Evolutionary conservation across 345 rosid genomes (phyloP), one percentile per base, ranked within the genome.

Genomic region (Eucalyptus albens): DNA sequence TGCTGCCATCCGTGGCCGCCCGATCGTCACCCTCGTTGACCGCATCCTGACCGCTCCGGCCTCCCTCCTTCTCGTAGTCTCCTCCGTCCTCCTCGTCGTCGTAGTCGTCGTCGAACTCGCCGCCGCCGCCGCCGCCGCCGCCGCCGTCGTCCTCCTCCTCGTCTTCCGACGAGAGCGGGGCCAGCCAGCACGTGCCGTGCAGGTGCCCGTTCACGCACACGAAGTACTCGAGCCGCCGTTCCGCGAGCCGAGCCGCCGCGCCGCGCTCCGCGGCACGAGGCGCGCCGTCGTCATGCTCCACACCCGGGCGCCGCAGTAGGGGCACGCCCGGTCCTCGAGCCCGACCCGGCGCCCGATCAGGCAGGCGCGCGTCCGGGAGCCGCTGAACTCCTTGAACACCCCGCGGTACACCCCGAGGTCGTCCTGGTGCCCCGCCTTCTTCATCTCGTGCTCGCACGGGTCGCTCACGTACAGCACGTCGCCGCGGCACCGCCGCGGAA

Each of bases 271-370:
- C 14, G 99, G 97, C 1, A 95, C 89, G 2, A 97, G 94, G 88
- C 95, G 93, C 50, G 98, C 99, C 77, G 95, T 87, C 21, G 94
- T 95, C 98, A 96, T 97, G 86, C 96, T 97, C 99, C 99, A 97
- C 29, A 97, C 98, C 17, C 98, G 95, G 6, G 96, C 94, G 88
- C 96, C 96, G 51, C 99, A 97, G 90, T 96, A 96, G 29, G 97
- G 95, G 92, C 99, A 96, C 6, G 91, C 91, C 51, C 90, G 60
- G 87, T 94, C 95, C 89, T 97, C 99, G 6, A 97, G 89, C 92
- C 88, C 93, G 22, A 92, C 95, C 77, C 88, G 95, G 67, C 94
- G 94, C 77, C 93, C 86, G 47, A 97, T 91, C 47, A 97, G 91
- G 50, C 91, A 92, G 29, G 94, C 95, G 62, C 97, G 93, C 29